phyloP scores from a whole-genome alignment of 2,329 filamentous ascomycete species.

The Grosmannia penicillata region DNA sequence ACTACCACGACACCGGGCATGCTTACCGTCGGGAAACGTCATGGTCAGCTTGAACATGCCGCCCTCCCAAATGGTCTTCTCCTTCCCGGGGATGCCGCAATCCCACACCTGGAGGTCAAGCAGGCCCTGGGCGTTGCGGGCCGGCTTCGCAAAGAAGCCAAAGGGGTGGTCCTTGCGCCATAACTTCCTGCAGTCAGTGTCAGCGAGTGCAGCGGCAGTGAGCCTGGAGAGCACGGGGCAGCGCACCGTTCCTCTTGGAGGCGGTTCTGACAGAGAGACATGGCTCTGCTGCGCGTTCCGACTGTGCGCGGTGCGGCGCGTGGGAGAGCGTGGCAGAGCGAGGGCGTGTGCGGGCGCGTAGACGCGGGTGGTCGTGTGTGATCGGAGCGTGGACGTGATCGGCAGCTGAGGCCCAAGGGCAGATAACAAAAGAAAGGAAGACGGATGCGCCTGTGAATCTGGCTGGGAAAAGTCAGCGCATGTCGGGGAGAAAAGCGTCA shows the following conservation, averaged over 20 bases:
- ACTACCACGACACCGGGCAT: no score
- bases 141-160: constrained; percentile 86
- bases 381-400: no score
- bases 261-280: constrained; percentile 81
- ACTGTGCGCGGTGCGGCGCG: no score
- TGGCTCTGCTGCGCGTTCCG: no score
- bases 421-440: no score
- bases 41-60: constrained; percentile 91
- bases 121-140: constrained; percentile 62
- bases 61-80: constrained; percentile 97
- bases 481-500: no score
- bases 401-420: no score
- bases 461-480: no score
- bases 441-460: no score
- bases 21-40: constrained; percentile 79
- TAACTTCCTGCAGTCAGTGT: constrained; percentile 53
- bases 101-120: constrained; percentile 94
- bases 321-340: no score
- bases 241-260: constrained; percentile 56
- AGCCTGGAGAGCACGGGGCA: background rate
- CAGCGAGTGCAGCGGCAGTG: background rate
- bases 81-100: constrained; percentile 88
- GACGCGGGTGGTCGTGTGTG: no score
- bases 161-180: constrained; percentile 97
- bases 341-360: no score